These are phyloP conservation scores for Boeremia exigua DNA, from an alignment of 2,329 filamentous ascomycete species.

Conservation along the genomic window DNA sequence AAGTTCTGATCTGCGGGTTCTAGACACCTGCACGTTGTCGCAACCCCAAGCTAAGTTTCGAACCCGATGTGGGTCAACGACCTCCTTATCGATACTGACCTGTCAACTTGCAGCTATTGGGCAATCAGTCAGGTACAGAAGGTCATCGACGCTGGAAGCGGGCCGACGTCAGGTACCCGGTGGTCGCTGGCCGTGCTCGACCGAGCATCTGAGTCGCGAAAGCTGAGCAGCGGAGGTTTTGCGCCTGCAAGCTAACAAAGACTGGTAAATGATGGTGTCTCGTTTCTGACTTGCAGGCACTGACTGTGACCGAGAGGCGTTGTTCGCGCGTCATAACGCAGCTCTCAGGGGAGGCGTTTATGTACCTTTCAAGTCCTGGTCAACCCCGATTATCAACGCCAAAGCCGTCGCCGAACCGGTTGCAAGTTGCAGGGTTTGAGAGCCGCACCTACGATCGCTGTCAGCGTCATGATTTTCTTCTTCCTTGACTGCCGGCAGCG, in stretches of 20 bases:
- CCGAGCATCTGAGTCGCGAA: constrained; percentile 2
- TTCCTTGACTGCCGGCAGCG: constrained; percentile 9
- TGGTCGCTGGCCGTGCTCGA: constrained; percentile 13
- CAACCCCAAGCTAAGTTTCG: constrained; percentile 13
- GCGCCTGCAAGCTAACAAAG: neutral
- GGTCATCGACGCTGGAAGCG: constrained; percentile 11
- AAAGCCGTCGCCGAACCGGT: neutral
- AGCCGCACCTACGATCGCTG: constrained; percentile 3
- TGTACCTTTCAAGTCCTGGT: neutral
- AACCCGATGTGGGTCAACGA: constrained; percentile 7
- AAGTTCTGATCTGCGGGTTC: constrained; percentile 16
- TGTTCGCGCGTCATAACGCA: neutral
- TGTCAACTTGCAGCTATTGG: constrained; percentile 6
- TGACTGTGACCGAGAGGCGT: neutral
- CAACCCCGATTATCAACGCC: neutral
- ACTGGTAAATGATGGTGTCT: constrained; percentile 3
- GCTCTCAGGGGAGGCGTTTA: neutral
- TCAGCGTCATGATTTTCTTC: constrained; percentile 4
- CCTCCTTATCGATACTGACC: constrained; percentile 15
- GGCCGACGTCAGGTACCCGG: constrained; percentile 13
- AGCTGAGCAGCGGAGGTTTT: constrained; percentile 1
- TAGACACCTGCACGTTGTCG: constrained; percentile 16
- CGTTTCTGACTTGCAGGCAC: constrained; percentile 2
- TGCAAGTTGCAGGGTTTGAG: constrained; percentile 1
- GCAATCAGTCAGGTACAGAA: constrained; percentile 1